These are phyloP conservation scores for Trebouxiophyceae sp. DNA, from an alignment of 163 green algal genomes.

Conservation along the genomic window DNA sequence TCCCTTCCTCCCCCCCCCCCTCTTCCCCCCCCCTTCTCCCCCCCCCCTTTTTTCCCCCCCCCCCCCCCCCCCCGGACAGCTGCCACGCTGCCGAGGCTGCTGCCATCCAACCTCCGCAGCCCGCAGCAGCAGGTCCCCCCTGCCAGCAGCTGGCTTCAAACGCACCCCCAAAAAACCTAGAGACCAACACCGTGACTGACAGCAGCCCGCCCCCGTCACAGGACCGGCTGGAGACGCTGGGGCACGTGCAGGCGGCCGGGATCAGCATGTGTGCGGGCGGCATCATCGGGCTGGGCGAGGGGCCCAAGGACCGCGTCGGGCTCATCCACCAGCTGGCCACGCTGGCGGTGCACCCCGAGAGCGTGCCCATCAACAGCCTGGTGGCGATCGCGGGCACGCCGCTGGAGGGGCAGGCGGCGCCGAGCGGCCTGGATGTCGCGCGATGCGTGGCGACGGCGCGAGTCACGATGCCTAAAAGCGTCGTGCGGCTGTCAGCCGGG, in stretches of 20 bases:
- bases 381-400: slow-evolving; percentile 86
- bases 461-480: slow-evolving; percentile 90
- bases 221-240: slow-evolving; percentile 87
- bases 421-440: not conserved
- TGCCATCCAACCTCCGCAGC: too few relatives aligned
- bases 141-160: not conserved
- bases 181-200: too few relatives aligned
- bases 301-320: slow-evolving; percentile 68
- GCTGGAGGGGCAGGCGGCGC: slow-evolving; percentile 28
- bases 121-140: not conserved
- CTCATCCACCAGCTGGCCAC: slow-evolving; percentile 92
- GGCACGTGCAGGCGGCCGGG: slow-evolving; percentile 81
- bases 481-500: slow-evolving; percentile 91
- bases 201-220: too few relatives aligned
- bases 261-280: slow-evolving; percentile 95
- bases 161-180: too few relatives aligned
- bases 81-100: too few relatives aligned
- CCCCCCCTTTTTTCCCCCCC: too few relatives aligned
- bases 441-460: slow-evolving; percentile 90
- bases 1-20: too few relatives aligned
- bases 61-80: too few relatives aligned
- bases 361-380: slow-evolving; percentile 95
- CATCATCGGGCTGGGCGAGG: slow-evolving; percentile 97
- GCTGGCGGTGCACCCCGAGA: slow-evolving; percentile 93
- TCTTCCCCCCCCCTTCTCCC: too few relatives aligned